phyloP scores from a whole-genome alignment of 495 filamentous ascomycete genomes.

The Pyrenula massariospora region DNA sequence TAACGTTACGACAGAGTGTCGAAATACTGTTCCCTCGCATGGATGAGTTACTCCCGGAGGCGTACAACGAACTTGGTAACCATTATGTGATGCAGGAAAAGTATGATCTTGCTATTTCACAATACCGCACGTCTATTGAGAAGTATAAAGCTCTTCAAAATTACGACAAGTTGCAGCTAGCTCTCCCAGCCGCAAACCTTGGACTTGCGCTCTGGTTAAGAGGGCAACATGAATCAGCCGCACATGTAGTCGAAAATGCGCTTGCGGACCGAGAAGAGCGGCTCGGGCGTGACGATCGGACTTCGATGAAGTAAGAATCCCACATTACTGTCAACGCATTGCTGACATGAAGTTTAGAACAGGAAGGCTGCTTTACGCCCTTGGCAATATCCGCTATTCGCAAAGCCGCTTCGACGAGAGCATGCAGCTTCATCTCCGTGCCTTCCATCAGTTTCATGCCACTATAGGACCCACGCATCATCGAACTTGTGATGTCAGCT shows the following conservation, averaged over 20 bases:
- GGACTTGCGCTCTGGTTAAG: slow-evolving; percentile 8
- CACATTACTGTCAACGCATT: too few relatives aligned
- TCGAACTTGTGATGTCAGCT: slow-evolving; percentile 5
- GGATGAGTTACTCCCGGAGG: not conserved
- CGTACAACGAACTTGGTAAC: not conserved
- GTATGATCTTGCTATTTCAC: not conserved
- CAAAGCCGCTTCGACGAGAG: slow-evolving; percentile 7
- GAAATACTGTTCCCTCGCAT: not conserved
- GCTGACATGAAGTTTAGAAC: too few relatives aligned
- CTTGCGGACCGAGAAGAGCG: not conserved
- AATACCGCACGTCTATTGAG: not conserved
- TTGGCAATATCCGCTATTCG: slow-evolving; percentile 4
- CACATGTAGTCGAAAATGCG: not conserved
- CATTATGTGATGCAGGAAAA: not conserved
- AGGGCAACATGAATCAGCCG: slow-evolving; percentile 3
- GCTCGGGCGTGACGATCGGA: slow-evolving; percentile 5
- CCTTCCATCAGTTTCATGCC: slow-evolving; percentile 4
- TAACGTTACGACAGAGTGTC: not conserved
- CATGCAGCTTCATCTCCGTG: slow-evolving; percentile 4
- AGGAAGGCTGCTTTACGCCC: slow-evolving; percentile 6
- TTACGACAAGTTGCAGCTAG: not conserved
- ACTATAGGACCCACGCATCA: slow-evolving; percentile 13
- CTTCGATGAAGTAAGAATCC: slow-evolving; percentile 10
- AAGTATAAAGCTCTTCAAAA: not conserved
- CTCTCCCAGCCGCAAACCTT: slow-evolving; percentile 5